Evolutionary conservation across 352 stramenopile genomes (phyloP), one percentile per base, ranked within the genome.

Genomic region (Hyaloperonospora arabidopsidis): DNA sequence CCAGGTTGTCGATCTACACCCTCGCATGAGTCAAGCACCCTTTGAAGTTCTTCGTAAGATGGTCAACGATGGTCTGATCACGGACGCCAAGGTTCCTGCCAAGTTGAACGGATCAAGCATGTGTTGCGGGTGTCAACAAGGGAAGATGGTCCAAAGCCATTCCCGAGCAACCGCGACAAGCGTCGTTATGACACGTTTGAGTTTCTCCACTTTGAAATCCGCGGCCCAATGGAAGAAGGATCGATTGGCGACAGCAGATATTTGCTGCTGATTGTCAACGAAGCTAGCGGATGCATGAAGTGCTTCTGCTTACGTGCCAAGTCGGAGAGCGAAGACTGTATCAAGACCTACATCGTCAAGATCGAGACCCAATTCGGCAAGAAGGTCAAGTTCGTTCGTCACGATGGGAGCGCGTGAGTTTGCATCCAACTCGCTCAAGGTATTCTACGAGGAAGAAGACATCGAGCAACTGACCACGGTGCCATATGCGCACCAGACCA

Each of bases 241-340:
- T 41, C 13, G 13, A 41, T 41, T 17, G 35, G 35, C 35, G 35
- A 13, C 14, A 41, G 35, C 35, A 41, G 11, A 17, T 41, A 41
- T 17, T 41, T 41, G 35, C 11, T 41, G 34, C n/a, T 17, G 35
- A 41, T 41, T 19, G 35, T 41, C 35, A 13, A 41, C 35, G 35
- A 18, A 41, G 10, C 25, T 8, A 32, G 25, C 25, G 25, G 25
- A 8, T 32, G 25, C 25, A 32, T 32, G 25, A 32, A 32, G 25
- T 4, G 25, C 25, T 32, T 32, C 25, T 32, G 25, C 25, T 32
- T 32, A 32, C 25, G 25, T 32, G n/a, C 38, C 14, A 44, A 44
- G 38, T 44, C 38, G n/a, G 38, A 44, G n/a, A 44, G 14, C 15
- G 18, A 44, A 44, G 38, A 44, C 38, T 21, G 38, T 15, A 44